Percentiles rank a stretch among this genome's conserved stretches.
phyloP scores from a whole-genome alignment of 1,284 basidiomycete genomes.

The Baeospora myosura region DNA sequence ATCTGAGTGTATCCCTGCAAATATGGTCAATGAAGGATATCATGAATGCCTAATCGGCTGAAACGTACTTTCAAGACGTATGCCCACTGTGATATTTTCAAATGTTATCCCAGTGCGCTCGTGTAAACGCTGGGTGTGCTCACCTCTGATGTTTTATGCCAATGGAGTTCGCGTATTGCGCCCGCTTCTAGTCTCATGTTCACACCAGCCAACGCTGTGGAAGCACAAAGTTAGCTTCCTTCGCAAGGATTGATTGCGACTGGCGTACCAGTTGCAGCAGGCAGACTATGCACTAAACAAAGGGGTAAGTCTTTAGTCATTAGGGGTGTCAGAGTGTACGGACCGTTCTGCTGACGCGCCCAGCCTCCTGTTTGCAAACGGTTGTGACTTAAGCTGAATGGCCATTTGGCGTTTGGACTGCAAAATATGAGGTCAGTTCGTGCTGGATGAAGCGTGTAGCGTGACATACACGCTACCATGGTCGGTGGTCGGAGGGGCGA shows the following conservation, averaged over 20 bases:
- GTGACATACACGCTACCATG: constrained; percentile 48
- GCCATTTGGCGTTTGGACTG: constrained; percentile 63
- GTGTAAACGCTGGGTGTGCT: constrained; percentile 7
- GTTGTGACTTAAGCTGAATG: constrained; percentile 63
- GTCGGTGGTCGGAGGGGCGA: constrained; percentile 65
- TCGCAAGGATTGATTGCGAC: constrained; percentile 1
- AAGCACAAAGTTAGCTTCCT: constrained; percentile 1
- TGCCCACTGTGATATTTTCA: constrained; percentile 43
- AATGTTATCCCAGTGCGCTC: no score
- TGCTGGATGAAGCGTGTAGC: constrained; percentile 4
- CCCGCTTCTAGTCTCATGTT: constrained; percentile 66
- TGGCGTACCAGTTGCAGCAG: constrained; percentile 46
- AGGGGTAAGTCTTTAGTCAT: neutral
- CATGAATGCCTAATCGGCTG: neutral
- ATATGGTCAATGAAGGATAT: neutral
- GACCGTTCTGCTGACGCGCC: constrained; percentile 64
- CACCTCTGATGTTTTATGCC: constrained; percentile 66
- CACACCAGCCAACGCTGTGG: constrained; percentile 52
- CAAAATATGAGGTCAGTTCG: constrained; percentile 3
- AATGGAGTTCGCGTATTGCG: constrained; percentile 64
- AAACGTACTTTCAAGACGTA: constrained; percentile 49
- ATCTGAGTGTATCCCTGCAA: constrained; percentile 55
- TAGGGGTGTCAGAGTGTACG: constrained; percentile 10
- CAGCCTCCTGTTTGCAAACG: constrained; percentile 66
- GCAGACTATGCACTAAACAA: constrained; percentile 44